phyloP scores from a whole-genome alignment of 257 asterid species.

The Plantago elongata region DNA sequence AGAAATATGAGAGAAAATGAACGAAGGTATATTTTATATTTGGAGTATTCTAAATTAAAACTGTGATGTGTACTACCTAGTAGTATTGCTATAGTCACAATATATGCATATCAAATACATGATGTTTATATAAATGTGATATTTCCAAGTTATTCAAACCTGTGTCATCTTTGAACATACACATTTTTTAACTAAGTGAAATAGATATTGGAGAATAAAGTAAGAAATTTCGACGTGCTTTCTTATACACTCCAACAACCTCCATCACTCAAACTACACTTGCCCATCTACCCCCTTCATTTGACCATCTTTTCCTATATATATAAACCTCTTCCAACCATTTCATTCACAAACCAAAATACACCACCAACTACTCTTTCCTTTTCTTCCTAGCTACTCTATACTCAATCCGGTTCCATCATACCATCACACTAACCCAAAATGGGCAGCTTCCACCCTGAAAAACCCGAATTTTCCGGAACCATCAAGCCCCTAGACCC shows the following conservation, averaged over 20 bases:
- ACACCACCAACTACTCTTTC: neutral
- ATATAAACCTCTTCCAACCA: neutral
- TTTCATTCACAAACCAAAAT: neutral
- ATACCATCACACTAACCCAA: neutral
- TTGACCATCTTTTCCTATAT: neutral
- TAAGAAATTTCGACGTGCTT: conserved; percentile 8
- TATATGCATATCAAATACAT: neutral
- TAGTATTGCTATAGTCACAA: no score
- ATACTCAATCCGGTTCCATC: neutral
- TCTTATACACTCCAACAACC: conserved; percentile 33
- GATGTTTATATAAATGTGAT: no score
- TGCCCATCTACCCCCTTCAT: conserved; percentile 31
- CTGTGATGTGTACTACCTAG: no score
- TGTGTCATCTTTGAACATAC: no score
- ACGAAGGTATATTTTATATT: no score
- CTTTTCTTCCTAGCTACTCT: neutral
- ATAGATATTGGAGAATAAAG: neutral
- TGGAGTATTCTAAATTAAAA: no score
- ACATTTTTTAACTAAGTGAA: neutral
- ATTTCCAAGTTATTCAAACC: no score
- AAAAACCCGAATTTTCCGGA: conserved; percentile 32
- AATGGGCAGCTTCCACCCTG: conserved; percentile 39
- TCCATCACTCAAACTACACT: conserved; percentile 10
- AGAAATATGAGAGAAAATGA: no score
- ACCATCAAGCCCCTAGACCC: conserved; percentile 58